Base-by-base conservation (phyloP, 257 asterid genomes). In the Rauvolfia tetraphylla region DNA sequence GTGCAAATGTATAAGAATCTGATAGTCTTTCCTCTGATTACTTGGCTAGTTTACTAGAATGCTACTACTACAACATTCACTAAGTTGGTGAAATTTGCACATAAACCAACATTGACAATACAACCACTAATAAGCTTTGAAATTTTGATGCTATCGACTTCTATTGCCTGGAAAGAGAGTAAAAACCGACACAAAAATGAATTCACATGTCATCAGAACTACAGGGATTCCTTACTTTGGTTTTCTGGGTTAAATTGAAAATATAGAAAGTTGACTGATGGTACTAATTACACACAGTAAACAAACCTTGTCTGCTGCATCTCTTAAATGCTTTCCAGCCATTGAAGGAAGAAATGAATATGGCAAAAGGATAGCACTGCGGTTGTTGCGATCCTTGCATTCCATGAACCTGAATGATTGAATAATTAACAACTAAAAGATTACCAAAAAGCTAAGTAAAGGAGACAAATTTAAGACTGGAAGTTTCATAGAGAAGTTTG, bases 321-420 rank as follows among this genome's bases (percentile, higher is more conserved):
- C 88, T 72, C 88, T 83, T 71, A 92, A 89, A 84, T 92, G 93
- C 79, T 83, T 83, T 14, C 95, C 83, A 77, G 97, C 98, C 97
- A 88, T 88, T 81, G 93, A 88, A 78, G 98, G 98, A 84, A 95
- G 96, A 87, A 95, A 92, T 13, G 95, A 92, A 86, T 86, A 86
- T 23, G 98, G 93, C 86, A 91, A 83, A 83, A 86, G 71, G 78
- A 92, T 75, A 76, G 96, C 83, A 77, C 91, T 88, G 71, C 68
- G 96, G 79, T 92, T 89, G 75, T 88, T 89, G 71, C 98, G 89
- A 85, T 95, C 95, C 89, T 90, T 95, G 95, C 99, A 93, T 84
- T 95, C 98, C 89, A 82, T 86, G 88, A 95, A 95, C 99, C 98
- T 95, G 96, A 90, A 89, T 75, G 88, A 89, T 82, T 84, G 86